Percentiles rank a stretch among this genome's conserved stretches.
Evolutionary conservation across 371 early-diverging fungal genomes (phyloP).

Genomic region (Lichtheimia hyalospora): DNA sequence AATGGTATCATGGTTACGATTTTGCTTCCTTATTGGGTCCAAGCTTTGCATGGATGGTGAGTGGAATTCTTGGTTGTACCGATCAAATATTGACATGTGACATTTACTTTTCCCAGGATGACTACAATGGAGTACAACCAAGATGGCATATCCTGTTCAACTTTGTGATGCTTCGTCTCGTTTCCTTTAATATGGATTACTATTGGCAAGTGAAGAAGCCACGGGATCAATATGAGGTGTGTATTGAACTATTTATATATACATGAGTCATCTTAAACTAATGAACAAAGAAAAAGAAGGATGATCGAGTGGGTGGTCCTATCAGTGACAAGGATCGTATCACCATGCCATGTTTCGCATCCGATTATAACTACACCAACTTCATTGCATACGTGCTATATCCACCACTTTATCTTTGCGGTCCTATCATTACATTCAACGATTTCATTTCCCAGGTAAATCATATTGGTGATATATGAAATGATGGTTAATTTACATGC

Average conservation of each 20-base stretch:
- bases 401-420: conserved; percentile 90
- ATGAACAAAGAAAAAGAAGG: conserved; percentile 30
- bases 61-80: background rate
- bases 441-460: conserved; percentile 83
- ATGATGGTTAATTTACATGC: background rate
- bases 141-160: conserved; percentile 94
- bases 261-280: background rate
- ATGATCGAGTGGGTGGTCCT: conserved; percentile 34
- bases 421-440: conserved; percentile 95
- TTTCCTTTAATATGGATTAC: conserved; percentile 91
- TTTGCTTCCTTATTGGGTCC: conserved; percentile 55
- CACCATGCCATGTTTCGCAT: conserved; percentile 41
- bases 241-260: background rate
- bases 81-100: background rate
- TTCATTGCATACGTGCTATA: conserved; percentile 85
- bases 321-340: conserved; percentile 65
- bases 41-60: conserved; percentile 72
- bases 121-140: conserved; percentile 58
- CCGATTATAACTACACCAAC: conserved; percentile 74
- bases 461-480: too few relatives aligned
- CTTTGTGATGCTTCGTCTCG: conserved; percentile 84
- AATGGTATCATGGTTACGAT: conserved; percentile 68
- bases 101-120: conserved; percentile 39
- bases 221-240: conserved; percentile 14
- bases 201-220: conserved; percentile 68